Evolutionary conservation across 2,329 filamentous ascomycete genomes (phyloP), one percentile per base, ranked within the genome.

Genomic region (Penicillium sp.): DNA sequence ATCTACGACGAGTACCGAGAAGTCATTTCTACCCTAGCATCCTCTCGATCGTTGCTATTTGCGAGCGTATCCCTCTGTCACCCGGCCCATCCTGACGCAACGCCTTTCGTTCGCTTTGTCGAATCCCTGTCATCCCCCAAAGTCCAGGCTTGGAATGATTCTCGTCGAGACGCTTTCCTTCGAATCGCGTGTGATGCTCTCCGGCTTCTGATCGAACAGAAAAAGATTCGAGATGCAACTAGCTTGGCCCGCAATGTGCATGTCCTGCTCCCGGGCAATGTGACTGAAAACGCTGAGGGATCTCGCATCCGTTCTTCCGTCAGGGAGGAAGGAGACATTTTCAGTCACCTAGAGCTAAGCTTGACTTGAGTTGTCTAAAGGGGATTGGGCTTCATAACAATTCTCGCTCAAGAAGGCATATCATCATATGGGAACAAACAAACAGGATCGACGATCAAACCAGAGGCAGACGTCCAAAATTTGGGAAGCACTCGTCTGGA

Each of bases 141-240:
- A 19, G 55, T 68, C 21, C 59, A 63, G 21, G 46, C 55, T 9
- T 68, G 59, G 62, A 56, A 57, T 29, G 54, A 64, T 14, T 27
- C 37, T 19, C 60, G 66, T 22, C 68, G 67, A 21, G 71, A 70
- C 51, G 59, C 62, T 33, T 65, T 75, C 44, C 63, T 76, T 39
- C 65, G 63, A 2, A 65, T 70, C n/a, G 66, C 71, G 10, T 71
- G 76, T 35, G 71, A 76, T 48, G 75, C 70, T 7, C 69, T 78
- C n/a, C 70, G 71, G 27, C 52, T 78, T 22, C 65, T 74, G 43
- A 63, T 74, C 26, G 69, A 75, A 16, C 69, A 69, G 52, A 67
- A 69, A 35, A 63, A 66, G 9, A 61, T 66, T 46, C 59, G 59
- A 35, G 65, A 73, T 48, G 73, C 70, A 22, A 63, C 67, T 27